Base-by-base conservation (phyloP, 225 moss, liverwort and hornwort species). In the Climacium dendroides region DNA sequence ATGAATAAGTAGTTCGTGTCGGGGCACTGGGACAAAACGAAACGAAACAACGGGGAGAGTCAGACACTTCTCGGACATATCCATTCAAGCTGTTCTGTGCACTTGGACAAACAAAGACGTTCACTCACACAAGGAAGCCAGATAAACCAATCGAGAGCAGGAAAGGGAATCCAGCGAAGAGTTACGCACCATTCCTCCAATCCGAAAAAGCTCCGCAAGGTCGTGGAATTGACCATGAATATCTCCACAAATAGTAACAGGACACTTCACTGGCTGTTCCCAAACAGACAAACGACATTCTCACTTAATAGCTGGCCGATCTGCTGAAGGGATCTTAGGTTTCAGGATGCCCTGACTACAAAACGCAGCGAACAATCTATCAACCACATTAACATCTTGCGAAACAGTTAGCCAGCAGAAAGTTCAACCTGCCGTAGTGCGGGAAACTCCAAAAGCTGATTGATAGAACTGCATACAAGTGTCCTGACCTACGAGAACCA, bases 1-100 rank as follows among this genome's bases (percentile, higher is more conserved):
- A 92, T 92, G 78, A 92, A 92, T 73, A 92, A 85, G 65, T 92
- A 92, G 72, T 92, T 92, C 41, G 90, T 90, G 79, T 90, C 89
- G 53, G 90, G 90, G 66, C 90, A 92, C 92, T 92, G 62, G 30
- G 12, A 80, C 0, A 34, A 15, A 80, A 45, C 26, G 54, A 85
- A 87, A 85, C 34, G 17, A 79, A 75, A 71, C 2, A 26, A 57
- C 16, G 29, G 35, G 72, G 11, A 88, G 62, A 28, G 70, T 43
- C 80, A 52, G n/a, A 53, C 48, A 35, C 32, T 30, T 35, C 20
- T 23, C 16, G 19, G 2, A 22, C 34, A 69, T 17, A 35, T 87
- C 39, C 34, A 19, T 22, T 25, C 4, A 28, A 29, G 25, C 24
- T 20, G 25, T 6, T 34, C 30, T 11, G 15, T 16, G 11, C 37